Evolutionary conservation across 2,329 filamentous ascomycete species (phyloP), one percentile per base, ranked within the genome.

Genomic region (Colletotrichum shisoi): DNA sequence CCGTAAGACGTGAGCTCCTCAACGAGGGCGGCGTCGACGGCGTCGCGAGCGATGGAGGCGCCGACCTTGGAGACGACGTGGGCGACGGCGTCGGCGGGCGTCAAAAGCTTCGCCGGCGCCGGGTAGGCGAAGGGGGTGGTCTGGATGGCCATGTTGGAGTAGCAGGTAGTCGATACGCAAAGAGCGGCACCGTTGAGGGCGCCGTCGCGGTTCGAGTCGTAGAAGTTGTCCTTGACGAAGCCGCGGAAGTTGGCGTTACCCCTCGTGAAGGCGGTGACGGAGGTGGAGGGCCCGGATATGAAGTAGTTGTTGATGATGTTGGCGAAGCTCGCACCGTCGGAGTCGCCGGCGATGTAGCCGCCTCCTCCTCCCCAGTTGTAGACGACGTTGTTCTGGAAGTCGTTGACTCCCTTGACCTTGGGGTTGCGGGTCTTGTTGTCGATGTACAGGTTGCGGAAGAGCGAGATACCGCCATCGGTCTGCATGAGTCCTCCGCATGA

Each of bases 301-400:
- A 85, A 87, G 73, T 87, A 86, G 73, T 87, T 87, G 67, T 82
- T 82, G 59, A 85, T 77, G 62, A 87, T 82, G 68, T 87, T 84
- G 5, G 79, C 83, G 56, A 81, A 78, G 59, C 80, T 84, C 31
- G 77, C 71, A 4, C 79, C 83, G 0, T 71, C 75, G 40, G 81
- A 83, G 67, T 84, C 83, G 3, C 83, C 83, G 0, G 83, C 83
- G 58, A 85, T 86, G 60, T 86, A 87, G 4, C 80, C 84, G 5
- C 83, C 84, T 0, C 83, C 83, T 1, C 78, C 77, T 11, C 83
- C 84, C 79, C 83, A 87, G 72, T 87, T 87, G 71, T 86, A 87
- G 3, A 87, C 71, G 3, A 86, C 79, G 71, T 83, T 82, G 66
- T 82, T 82, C 65, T 78, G 78, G 62, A 85, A 86, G 70, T 86